Evolutionary conservation across 2,329 filamentous ascomycete species (phyloP), one percentile per base, ranked within the genome.

Genomic region (Aspergillus pseudonomiae): DNA sequence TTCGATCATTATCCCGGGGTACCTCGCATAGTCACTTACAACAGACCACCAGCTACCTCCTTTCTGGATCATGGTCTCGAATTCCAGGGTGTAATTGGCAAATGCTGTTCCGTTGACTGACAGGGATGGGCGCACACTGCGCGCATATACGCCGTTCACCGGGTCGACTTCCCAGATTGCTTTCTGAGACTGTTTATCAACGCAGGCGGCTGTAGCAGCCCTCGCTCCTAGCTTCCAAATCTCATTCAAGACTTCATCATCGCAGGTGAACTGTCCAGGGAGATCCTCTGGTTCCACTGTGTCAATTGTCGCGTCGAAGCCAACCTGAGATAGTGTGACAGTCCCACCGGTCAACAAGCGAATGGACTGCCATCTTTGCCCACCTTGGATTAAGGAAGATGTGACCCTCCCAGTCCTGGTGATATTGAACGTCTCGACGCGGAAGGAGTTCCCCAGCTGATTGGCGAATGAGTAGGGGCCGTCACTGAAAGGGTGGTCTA

Each of bases 1-100:
- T n/a, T n/a, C 3, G 7, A n/a, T n/a, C 39, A 4, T 41, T 16
- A 6, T n/a, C 19, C 7, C 6, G 0, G 6, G 4, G 1, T 41
- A 1, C 19, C 39, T 41, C 4, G 5, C 1, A 2, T 6, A 41
- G 19, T 3, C 16, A 41, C 39, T 41, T 41, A 41, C 39, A 1
- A 41, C 39, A 3, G 39, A 41, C 39, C 39, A 41, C 39, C 39
- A 41, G 16, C 39, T 41, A 16, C 39, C 39, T 6, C 39, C 39
- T 19, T 41, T 41, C 7, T 41, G 16, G 7, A 41, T 41, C 39
- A 9, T 41, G 16, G 39, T 41, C 16, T 41, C 39, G 9, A 41
- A 41, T 41, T 41, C 39, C 3, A 41, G 16, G 9, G 39, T 41
- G 16, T 41, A 41, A 41, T 41, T 41, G 39, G 39, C 39, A 9